phyloP scores from a whole-genome alignment of 2,329 filamentous ascomycete species.

The Diaporthe vexans region DNA sequence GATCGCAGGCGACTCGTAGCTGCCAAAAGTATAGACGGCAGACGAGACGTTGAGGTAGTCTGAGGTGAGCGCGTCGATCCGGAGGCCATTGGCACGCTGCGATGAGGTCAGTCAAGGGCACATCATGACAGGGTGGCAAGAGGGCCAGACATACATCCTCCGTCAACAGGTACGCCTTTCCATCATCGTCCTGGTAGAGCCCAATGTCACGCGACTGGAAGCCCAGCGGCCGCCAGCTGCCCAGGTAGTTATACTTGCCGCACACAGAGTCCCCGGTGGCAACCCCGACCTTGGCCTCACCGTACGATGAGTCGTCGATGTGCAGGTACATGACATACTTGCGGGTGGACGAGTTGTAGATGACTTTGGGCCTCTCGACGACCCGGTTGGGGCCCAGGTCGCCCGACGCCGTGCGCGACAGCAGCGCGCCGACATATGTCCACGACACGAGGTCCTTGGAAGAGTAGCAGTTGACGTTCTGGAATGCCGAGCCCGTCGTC shows the following conservation, averaged over 20 bases:
- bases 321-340: conserved; percentile 79
- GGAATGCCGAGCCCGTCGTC: conserved; percentile 71
- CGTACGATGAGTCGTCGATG: conserved; percentile 73
- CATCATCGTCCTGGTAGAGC: conserved; percentile 73
- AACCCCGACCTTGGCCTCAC: conserved; percentile 74
- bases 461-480: conserved; percentile 78
- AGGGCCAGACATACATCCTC: conserved; percentile 66
- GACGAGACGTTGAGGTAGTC: conserved; percentile 69
- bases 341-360: conserved; percentile 73
- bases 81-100: conserved; percentile 66
- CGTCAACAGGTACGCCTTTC: conserved; percentile 71
- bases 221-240: conserved; percentile 52
- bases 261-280: conserved; percentile 72
- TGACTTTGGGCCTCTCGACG: conserved; percentile 77
- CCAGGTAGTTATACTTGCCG: conserved; percentile 64
- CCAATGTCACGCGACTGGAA: conserved; percentile 64
- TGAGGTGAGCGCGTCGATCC: conserved; percentile 67
- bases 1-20: conserved; percentile 73
- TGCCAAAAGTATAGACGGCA: conserved; percentile 64
- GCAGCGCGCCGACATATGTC: conserved; percentile 71
- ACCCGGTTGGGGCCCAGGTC: conserved; percentile 74
- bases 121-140: background rate
- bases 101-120: background rate
- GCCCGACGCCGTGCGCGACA: conserved; percentile 64
- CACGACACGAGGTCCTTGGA: conserved; percentile 73